Base-by-base conservation (phyloP, 129 eudicot genomes). In the Flaveria brownii region DNA sequence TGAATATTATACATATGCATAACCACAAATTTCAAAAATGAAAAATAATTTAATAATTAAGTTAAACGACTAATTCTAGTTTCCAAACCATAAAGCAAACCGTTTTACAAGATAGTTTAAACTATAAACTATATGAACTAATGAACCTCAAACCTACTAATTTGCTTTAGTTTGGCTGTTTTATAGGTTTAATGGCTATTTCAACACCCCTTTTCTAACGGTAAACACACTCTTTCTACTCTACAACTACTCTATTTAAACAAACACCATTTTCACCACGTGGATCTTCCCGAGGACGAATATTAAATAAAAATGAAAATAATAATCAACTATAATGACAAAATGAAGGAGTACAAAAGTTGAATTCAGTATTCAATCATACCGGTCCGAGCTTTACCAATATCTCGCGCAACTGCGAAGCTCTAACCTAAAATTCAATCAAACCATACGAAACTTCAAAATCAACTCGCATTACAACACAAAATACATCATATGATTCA, bases 301-400 rank as follows among this genome's bases (percentile, higher is more conserved):
- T 30, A 3, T 64, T 42, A 67, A 65, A 54, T 5, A 30, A 20
- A 8, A 36, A 23, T 39, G 11, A n/a, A 55, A 55, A 52, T 0
- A 39, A 55, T 23, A 33, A 41, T 54, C 81, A 68, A 54, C 28
- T 39, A 41, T 41, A n/a, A 68, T 30, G 8, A 22, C 15, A 54
- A 23, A 77, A 17, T n/a, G 18, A 52, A n/a, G 15, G 36, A 43
- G 36, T 46, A 69, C n/a, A 49, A 17, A 20, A 63, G 10, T 16
- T 33, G 54, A 39, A 55, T 25, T 43, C 65, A 17, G 6, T 69
- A 60, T 54, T 67, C 63, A 80, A 70, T 60, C 81, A 12, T 87
- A 94, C 98, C 87, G 97, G 97, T 25, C 97, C 98, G 82, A 94
- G 93, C 79, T 87, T 88, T 42, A 86, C 93, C 73, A 91, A 52